Conservation (phyloP, 1,284 basidiomycete species). For the Cutaneotrichosporon sp. region DNA sequence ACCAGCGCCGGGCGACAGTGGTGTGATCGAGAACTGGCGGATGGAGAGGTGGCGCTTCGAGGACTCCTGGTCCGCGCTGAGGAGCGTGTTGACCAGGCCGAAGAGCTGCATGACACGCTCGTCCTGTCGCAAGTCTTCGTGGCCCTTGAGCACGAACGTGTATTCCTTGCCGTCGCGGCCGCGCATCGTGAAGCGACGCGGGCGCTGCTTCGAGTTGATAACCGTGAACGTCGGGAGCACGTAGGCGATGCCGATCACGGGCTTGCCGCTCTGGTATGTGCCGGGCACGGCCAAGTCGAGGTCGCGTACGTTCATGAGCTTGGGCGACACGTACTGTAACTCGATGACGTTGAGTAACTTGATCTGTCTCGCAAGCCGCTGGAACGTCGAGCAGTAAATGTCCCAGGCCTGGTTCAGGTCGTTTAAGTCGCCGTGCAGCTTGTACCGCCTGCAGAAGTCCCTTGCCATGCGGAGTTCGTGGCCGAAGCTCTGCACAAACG, state of each 20-base stretch:
- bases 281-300: constrained; percentile 95
- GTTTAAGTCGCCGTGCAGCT: constrained; percentile 79
- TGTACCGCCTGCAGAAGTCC: constrained; percentile 85
- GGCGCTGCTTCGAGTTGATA: constrained; percentile 98
- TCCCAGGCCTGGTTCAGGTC: constrained; percentile 99
- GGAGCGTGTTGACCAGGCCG: constrained; percentile 91
- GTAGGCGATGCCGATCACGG: constrained; percentile 78
- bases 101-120: constrained; percentile 99
- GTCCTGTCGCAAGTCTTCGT: constrained; percentile 98
- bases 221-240: constrained; percentile 87
- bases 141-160: constrained; percentile 93
- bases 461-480: constrained; percentile 92
- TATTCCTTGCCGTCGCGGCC: constrained; percentile 95
- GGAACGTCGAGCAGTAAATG: constrained; percentile 97
- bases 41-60: constrained; percentile 97
- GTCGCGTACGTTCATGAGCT: constrained; percentile 82
- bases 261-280: constrained; percentile 89
- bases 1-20: constrained; percentile 94
- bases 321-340: constrained; percentile 96
- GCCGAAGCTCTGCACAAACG: constrained; percentile 93
- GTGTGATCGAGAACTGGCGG: constrained; percentile 90
- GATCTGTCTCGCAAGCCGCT: constrained; percentile 93
- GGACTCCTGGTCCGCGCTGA: constrained; percentile 89
- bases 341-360: constrained; percentile 89
- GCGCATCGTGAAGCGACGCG: constrained; percentile 81